Evolutionary conservation across 2,329 filamentous ascomycete species (phyloP).

Genomic region (Aspergillus flavus): DNA sequence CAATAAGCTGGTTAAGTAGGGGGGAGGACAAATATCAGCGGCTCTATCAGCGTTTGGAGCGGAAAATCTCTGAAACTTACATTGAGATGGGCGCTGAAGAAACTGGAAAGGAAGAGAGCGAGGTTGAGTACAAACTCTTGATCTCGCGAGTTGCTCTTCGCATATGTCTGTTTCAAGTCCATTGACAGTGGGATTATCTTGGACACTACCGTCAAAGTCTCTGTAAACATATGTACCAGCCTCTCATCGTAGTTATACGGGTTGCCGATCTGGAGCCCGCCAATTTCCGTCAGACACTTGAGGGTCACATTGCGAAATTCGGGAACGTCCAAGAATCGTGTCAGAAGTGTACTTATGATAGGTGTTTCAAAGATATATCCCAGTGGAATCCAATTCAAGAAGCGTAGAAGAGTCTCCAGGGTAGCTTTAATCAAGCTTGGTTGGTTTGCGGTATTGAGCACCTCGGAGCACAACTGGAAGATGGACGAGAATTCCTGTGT

Average conservation of each 20-base stretch:
- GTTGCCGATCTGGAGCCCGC: conserved; percentile 81
- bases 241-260: conserved; percentile 86
- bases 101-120: conserved; percentile 93
- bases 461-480: conserved; percentile 95
- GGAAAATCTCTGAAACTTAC: conserved; percentile 50
- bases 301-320: conserved; percentile 97
- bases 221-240: conserved; percentile 97
- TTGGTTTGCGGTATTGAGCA: conserved; percentile 86
- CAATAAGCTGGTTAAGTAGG: conserved; percentile 67
- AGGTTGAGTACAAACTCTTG: conserved; percentile 98
- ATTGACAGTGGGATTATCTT: conserved; percentile 89
- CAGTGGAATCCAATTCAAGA: conserved; percentile 98
- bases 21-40: conserved; percentile 1
- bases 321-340: conserved; percentile 86
- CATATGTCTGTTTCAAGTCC: conserved; percentile 89
- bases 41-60: not conserved
- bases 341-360: conserved; percentile 91
- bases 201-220: conserved; percentile 88
- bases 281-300: conserved; percentile 97
- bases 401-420: conserved; percentile 89
- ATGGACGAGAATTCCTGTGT: conserved; percentile 98
- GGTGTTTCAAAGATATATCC: conserved; percentile 99
- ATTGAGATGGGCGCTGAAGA: conserved; percentile 89
- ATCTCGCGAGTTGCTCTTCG: conserved; percentile 85
- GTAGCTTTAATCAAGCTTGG: conserved; percentile 93